phyloP scores from a whole-genome alignment of 306 rosid genomes.

The Castanea sativa region DNA sequence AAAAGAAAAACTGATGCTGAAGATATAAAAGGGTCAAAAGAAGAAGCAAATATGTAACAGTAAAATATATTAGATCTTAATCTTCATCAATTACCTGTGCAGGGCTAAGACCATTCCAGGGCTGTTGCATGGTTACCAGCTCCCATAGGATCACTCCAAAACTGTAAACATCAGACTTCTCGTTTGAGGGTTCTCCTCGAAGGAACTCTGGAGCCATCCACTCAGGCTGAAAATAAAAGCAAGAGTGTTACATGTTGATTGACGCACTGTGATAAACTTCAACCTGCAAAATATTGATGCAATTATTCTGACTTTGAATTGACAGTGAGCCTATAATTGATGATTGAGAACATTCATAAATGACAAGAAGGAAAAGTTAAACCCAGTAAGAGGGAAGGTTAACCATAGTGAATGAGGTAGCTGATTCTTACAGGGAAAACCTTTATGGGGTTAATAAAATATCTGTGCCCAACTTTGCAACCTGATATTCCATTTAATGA shows the following conservation, averaged over 20 bases:
- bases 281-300: constrained; percentile 38
- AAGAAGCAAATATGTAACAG: not conserved
- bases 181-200: constrained; percentile 93
- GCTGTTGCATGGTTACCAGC: constrained; percentile 86
- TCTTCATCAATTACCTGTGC: constrained; percentile 62
- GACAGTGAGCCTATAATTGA: constrained; percentile 15
- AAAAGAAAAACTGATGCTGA: not conserved
- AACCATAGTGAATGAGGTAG: not conserved
- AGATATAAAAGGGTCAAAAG: not conserved
- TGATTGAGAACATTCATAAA: constrained; percentile 4
- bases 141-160: constrained; percentile 97
- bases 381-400: not conserved
- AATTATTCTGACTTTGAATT: constrained; percentile 34
- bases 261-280: constrained; percentile 38
- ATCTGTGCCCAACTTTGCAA: not conserved
- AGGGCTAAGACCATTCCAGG: constrained; percentile 90
- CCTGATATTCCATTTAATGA: not conserved
- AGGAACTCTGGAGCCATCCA: constrained; percentile 99
- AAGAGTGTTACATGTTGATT: constrained; percentile 43
- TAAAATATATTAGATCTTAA: not conserved
- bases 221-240: constrained; percentile 82
- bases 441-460: not conserved
- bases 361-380: not conserved
- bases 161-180: constrained; percentile 95
- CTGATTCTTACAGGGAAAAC: not conserved